Conservation (phyloP, 192 early-diverging fungal species). For the Hyaloraphidium curvatum region DNA sequence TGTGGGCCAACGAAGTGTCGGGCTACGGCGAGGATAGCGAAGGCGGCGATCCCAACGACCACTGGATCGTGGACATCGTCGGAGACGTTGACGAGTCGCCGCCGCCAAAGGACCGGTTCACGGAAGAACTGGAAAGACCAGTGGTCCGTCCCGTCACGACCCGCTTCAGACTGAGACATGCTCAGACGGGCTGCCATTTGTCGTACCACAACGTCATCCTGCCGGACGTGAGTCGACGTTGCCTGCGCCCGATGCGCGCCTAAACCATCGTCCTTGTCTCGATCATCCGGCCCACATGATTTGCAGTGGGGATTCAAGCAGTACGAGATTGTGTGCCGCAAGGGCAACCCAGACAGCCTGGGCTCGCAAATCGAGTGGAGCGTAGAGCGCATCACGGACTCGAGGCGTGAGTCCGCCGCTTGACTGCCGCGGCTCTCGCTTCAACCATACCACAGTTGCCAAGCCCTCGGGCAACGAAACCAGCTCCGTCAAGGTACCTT, state of each 20-base stretch:
- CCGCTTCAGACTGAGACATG: conserved; percentile 59
- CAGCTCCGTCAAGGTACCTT: too few species aligned
- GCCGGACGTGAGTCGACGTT: too few species aligned
- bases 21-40: conserved; percentile 65
- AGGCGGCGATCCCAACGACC: conserved; percentile 63
- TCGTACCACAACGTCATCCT: conserved; percentile 48
- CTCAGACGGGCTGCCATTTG: conserved; percentile 49
- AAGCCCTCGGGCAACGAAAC: conserved; percentile 29
- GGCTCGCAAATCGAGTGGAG: conserved; percentile 77
- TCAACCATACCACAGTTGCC: conserved; percentile 31
- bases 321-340: conserved; percentile 75
- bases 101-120: neutral
- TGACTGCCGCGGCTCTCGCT: neutral
- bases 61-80: conserved; percentile 74
- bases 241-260: too few species aligned
- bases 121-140: neutral
- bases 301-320: conserved; percentile 99
- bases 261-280: too few species aligned
- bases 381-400: conserved; percentile 69
- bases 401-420: conserved; percentile 27
- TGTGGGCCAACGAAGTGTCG: conserved; percentile 65
- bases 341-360: conserved; percentile 23
- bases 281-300: too few species aligned
- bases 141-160: conserved; percentile 54
- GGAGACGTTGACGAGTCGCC: conserved; percentile 18